Conservation (phyloP, 176 grass and related monocot genomes). For the Eleusine indica region DNA sequence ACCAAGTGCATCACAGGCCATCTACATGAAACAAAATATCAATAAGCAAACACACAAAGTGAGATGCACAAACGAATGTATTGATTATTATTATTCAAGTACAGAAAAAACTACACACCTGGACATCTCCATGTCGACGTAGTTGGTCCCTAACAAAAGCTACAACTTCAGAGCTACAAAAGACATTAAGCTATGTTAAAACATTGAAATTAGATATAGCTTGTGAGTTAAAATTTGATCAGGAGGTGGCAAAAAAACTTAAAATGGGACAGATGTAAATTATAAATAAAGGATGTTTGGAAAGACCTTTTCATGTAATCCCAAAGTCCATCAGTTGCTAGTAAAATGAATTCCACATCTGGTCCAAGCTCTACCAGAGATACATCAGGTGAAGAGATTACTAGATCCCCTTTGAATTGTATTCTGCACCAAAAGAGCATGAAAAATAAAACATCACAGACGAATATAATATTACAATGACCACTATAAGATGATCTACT, state of each 20-base stretch:
- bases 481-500: too few relatives aligned
- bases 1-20: slow-evolving; percentile 81
- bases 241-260: background rate
- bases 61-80: background rate
- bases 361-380: slow-evolving; percentile 76
- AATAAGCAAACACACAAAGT: slow-evolving; percentile 35
- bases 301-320: slow-evolving; percentile 92
- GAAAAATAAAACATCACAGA: background rate
- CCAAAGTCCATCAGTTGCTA: slow-evolving; percentile 95
- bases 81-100: background rate
- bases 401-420: slow-evolving; percentile 77
- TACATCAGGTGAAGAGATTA: slow-evolving; percentile 73
- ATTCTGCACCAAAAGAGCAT: slow-evolving; percentile 58
- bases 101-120: slow-evolving; percentile 50
- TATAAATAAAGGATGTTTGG: background rate
- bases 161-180: slow-evolving; percentile 76
- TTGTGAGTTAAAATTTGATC: slow-evolving; percentile 17
- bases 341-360: slow-evolving; percentile 81
- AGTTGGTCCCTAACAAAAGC: slow-evolving; percentile 88
- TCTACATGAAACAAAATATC: slow-evolving; percentile 49
- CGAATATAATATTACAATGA: too few relatives aligned
- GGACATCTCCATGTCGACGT: slow-evolving; percentile 85
- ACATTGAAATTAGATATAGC: slow-evolving; percentile 5
- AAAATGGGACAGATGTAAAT: background rate
- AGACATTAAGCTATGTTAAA: slow-evolving; percentile 40